Conservation (phyloP, 192 early-diverging fungal genomes). For the Entomortierella beljakovae region DNA sequence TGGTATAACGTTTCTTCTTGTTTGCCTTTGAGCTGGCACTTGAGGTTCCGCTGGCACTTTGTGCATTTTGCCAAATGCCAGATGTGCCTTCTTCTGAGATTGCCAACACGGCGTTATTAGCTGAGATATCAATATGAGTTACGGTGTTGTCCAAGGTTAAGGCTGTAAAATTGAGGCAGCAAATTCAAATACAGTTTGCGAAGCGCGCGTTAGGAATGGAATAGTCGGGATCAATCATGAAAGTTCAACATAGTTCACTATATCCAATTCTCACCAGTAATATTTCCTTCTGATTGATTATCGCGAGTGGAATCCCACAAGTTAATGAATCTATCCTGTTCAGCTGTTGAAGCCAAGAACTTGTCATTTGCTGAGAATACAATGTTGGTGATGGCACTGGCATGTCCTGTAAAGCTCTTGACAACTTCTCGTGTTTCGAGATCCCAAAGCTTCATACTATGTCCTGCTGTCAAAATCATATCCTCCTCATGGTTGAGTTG, state of each 20-base stretch:
- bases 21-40: constrained; percentile 35
- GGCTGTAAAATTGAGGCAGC: constrained; percentile 18
- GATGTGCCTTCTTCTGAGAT: constrained; percentile 66
- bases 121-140: constrained; percentile 58
- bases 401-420: constrained; percentile 68
- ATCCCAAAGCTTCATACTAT: constrained; percentile 68
- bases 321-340: constrained; percentile 67
- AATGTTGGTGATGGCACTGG: constrained; percentile 59
- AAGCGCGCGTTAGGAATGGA: neutral
- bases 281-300: constrained; percentile 53
- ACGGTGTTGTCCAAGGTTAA: constrained; percentile 63
- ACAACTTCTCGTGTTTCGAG: constrained; percentile 52
- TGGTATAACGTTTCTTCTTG: constrained; percentile 62
- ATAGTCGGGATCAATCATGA: too few relatives aligned
- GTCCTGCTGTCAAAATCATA: constrained; percentile 64
- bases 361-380: constrained; percentile 62
- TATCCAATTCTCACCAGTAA: constrained; percentile 56
- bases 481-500: constrained; percentile 62
- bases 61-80: constrained; percentile 62
- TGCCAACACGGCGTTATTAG: constrained; percentile 58
- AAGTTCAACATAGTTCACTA: too few relatives aligned
- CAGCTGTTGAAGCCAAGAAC: constrained; percentile 58
- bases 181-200: neutral
- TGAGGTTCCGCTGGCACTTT: constrained; percentile 40
- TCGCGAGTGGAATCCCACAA: constrained; percentile 62